Percentiles rank a stretch among this genome's conserved stretches.
Conservation (phyloP, 2,329 filamentous ascomycete species). For the Keithomyces neogunnii region DNA sequence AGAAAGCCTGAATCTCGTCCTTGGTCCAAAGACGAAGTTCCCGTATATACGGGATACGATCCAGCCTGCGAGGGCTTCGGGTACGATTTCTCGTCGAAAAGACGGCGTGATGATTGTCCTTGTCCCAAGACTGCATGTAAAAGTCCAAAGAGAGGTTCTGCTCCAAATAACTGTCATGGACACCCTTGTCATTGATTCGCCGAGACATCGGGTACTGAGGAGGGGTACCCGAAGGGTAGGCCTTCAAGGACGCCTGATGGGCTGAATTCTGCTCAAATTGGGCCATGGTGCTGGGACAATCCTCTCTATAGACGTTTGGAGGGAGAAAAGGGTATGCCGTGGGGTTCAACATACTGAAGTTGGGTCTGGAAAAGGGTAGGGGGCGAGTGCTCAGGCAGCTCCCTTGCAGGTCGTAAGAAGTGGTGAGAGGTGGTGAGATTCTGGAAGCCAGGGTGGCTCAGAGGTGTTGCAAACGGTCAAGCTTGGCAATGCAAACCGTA, state of each 20-base stretch:
- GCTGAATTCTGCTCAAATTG: constrained; percentile 1
- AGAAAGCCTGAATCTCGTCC: constrained; percentile 28
- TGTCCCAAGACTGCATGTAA: constrained; percentile 24
- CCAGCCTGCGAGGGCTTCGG: constrained; percentile 19
- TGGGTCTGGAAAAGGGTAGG: too few relatives aligned
- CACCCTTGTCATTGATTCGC: constrained; percentile 14
- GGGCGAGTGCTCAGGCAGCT: too few relatives aligned
- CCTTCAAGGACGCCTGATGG: constrained; percentile 17
- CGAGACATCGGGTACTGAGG: constrained; percentile 24
- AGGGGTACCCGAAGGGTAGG: constrained; percentile 29
- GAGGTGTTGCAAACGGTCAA: too few relatives aligned
- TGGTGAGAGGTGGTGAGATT: too few relatives aligned
- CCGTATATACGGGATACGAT: constrained; percentile 18
- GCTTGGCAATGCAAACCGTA: too few relatives aligned
- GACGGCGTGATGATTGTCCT: constrained; percentile 19
- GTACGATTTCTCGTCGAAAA: constrained; percentile 30
- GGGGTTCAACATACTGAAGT: too few relatives aligned
- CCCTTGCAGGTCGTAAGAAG: too few relatives aligned
- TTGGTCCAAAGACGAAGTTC: constrained; percentile 28
- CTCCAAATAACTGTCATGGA: constrained; percentile 24
- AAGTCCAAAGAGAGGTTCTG: constrained; percentile 27
- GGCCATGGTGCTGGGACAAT: too few relatives aligned
- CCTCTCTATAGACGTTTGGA: too few relatives aligned
- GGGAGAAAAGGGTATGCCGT: background rate
- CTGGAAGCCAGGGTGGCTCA: too few relatives aligned